phyloP scores from a whole-genome alignment of 371 early-diverging fungal genomes.

The Rhizomucor pusillus region DNA sequence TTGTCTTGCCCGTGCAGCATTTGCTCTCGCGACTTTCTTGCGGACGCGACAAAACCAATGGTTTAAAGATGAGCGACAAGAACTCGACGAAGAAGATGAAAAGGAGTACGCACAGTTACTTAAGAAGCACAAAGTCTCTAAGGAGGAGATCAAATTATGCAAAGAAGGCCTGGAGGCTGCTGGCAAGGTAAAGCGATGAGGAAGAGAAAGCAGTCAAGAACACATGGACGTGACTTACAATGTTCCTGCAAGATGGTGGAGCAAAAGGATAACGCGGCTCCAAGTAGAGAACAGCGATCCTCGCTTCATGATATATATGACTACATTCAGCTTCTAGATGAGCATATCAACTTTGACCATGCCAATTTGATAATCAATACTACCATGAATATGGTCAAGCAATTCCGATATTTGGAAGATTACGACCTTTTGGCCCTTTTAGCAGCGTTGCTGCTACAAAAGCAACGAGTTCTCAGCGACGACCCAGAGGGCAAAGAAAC shows the following conservation, averaged over 20 bases:
- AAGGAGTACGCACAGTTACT: constrained; percentile 22
- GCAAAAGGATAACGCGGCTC: not conserved
- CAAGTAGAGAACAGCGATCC: constrained; percentile 9
- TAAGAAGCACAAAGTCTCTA: constrained; percentile 26
- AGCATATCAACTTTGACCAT: constrained; percentile 22
- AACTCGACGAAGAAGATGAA: constrained; percentile 26
- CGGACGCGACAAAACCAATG: constrained; percentile 27
- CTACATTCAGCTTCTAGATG: constrained; percentile 29
- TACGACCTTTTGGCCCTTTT: constrained; percentile 26
- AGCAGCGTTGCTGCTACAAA: constrained; percentile 33
- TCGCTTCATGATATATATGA: constrained; percentile 22
- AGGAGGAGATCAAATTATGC: constrained; percentile 29
- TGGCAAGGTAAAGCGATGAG: constrained; percentile 17
- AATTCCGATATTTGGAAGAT: constrained; percentile 18
- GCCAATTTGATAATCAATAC: constrained; percentile 17
- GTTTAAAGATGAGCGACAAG: constrained; percentile 23
- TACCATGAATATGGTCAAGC: constrained; percentile 17
- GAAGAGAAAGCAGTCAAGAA: too few relatives aligned
- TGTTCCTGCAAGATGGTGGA: too few relatives aligned
- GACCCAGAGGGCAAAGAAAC: too few relatives aligned
- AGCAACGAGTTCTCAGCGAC: constrained; percentile 20
- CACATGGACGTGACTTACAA: too few relatives aligned
- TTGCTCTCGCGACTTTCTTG: constrained; percentile 17
- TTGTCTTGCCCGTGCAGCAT: constrained; percentile 23
- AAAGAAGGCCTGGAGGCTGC: constrained; percentile 25